Evolutionary conservation across 306 rosid genomes (phyloP).

Genomic region (Alnus rubra): DNA sequence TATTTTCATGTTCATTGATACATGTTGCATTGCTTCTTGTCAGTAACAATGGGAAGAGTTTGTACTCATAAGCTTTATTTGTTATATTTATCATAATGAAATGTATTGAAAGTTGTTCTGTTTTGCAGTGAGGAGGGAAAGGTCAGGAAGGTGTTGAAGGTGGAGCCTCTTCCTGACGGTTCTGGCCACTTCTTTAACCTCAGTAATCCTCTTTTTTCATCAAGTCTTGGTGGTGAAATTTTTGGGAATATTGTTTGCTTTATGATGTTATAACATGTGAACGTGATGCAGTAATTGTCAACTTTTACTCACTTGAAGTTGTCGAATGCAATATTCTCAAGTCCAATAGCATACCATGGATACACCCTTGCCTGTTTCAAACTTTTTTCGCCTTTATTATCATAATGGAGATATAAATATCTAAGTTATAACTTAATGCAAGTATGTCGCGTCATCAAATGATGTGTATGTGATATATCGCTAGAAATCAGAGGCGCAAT

Average conservation of each 20-base stretch:
- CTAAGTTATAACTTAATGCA: background rate
- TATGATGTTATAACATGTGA: background rate
- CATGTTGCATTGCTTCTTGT: background rate
- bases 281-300: constrained; percentile 8
- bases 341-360: background rate
- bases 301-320: constrained; percentile 2
- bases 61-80: constrained; percentile 1
- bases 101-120: constrained; percentile 19
- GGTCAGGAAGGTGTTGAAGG: constrained; percentile 81
- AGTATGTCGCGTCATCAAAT: background rate
- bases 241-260: constrained; percentile 9
- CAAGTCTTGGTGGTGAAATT: constrained; percentile 16
- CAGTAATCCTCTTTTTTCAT: constrained; percentile 55
- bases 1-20: background rate
- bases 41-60: background rate
- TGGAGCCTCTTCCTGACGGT: constrained; percentile 93
- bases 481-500: background rate
- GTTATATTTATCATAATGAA: constrained; percentile 2
- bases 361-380: background rate
- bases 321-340: background rate
- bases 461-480: constrained; percentile 1
- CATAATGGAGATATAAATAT: constrained; percentile 2
- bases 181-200: constrained; percentile 93
- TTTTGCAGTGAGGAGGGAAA: constrained; percentile 89
- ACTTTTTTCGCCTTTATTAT: background rate